Percentiles rank a stretch among this genome's conserved stretches.
These are phyloP conservation scores for Euclidium syriacum DNA, from an alignment of 345 rosid genomes.

Conservation along the genomic window DNA sequence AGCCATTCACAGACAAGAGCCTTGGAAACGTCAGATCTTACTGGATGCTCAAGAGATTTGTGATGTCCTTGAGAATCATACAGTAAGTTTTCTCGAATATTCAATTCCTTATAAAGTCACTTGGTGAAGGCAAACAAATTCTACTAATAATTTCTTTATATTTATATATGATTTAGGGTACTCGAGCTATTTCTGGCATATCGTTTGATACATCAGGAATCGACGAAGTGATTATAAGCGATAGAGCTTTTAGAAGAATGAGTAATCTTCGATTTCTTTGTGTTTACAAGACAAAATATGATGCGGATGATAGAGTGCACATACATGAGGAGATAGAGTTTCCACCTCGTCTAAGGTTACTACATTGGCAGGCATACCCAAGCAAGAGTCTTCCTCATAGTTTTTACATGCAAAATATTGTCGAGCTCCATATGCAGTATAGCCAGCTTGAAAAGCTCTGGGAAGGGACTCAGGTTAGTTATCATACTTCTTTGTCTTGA, in stretches of 20 bases:
- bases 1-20: too few species aligned
- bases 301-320: not conserved
- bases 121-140: too few species aligned
- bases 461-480: not conserved
- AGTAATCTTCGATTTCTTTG: conserved; percentile 11
- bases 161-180: not conserved
- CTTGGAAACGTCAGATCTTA: too few species aligned
- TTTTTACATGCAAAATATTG: not conserved
- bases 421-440: not conserved
- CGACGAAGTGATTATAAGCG: not conserved
- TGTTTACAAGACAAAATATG: not conserved
- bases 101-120: not conserved
- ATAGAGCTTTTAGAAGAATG: conserved; percentile 1
- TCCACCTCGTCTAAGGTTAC: not conserved
- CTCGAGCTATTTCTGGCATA: not conserved
- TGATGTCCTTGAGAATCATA: not conserved
- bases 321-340: not conserved
- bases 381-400: conserved; percentile 7
- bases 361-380: too few species aligned
- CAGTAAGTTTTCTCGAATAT: conserved; percentile 20
- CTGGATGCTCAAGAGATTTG: too few species aligned
- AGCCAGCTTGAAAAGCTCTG: too few species aligned
- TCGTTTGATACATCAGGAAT: not conserved
- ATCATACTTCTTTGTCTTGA: too few species aligned
- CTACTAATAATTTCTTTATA: not conserved